Evolutionary conservation across 2,329 filamentous ascomycete species (phyloP), one percentile per base, ranked within the genome.

Genomic region (Torrubiellomyces zombiae): DNA sequence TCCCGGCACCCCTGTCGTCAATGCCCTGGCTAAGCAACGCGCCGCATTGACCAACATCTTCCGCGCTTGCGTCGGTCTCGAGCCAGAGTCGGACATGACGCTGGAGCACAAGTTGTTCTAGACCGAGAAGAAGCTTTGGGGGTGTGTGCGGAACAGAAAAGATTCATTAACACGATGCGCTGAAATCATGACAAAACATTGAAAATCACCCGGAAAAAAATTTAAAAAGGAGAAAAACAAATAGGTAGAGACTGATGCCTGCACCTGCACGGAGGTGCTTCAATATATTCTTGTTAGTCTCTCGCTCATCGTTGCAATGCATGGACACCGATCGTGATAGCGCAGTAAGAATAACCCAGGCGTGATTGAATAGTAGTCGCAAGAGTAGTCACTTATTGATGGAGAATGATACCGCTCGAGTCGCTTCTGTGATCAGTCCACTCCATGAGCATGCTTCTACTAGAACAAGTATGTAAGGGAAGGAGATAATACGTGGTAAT

Each of bases 1-100:
- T 24, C 76, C 86, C 2, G 89, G 89, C 38, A 93, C 89, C 8
- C 89, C 89, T 4, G 89, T 98, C 31, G 69, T 98, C 59, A 98
- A 98, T 47, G 71, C 89, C 30, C 67, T 98, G 37, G 82, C 77
- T 46, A 98, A 98, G 70, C 89, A 98, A 66, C 82, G 89, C 38
- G 77, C 73, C 38, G 85, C 85, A 21, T 56, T 98, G 51, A 89
- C 80, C 54, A 98, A 98, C 64, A 94, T 98, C 58, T 92, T 98
- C 75, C 83, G 86, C 45, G 89, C 89, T 37, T 95, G 86, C 46
- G 76, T 98, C 43, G 89, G 89, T 37, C 69, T 98, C 32, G 81
- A 94, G 66, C 89, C 89, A 10, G 89, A 98, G 68, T 89, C 76
- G 29, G 89, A 98, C 52, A 98, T 98, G 89, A 94, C 85, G 20